Conservation (phyloP, 1,139 yeast species). For the Hyphopichia buzzinii region DNA sequence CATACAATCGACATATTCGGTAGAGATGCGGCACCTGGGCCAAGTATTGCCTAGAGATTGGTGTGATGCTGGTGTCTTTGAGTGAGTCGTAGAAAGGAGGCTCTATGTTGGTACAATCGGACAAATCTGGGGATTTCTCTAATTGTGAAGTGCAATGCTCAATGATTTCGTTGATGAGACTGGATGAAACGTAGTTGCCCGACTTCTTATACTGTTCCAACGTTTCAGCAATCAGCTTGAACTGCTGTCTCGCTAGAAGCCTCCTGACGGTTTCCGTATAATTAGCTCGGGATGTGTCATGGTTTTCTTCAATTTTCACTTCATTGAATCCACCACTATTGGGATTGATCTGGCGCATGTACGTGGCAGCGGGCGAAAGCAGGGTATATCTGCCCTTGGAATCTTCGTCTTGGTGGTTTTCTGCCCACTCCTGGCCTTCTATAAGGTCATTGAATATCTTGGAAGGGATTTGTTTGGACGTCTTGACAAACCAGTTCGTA, state of each 20-base stretch:
- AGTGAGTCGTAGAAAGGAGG: slow-evolving; percentile 13
- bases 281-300: neutral
- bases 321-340: neutral
- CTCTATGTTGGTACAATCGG: slow-evolving; percentile 12
- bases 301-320: neutral
- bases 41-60: slow-evolving; percentile 13
- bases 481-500: slow-evolving; percentile 21
- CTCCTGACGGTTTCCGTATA: neutral
- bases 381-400: slow-evolving; percentile 7
- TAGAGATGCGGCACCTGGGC: slow-evolving; percentile 18
- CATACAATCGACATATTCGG: slow-evolving; percentile 17
- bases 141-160: neutral
- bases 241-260: neutral
- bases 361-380: slow-evolving; percentile 1
- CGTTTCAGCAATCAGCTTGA: neutral
- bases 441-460: slow-evolving; percentile 7
- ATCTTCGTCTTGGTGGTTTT: slow-evolving; percentile 8
- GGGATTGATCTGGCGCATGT: neutral
- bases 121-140: neutral
- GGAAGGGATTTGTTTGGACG: slow-evolving; percentile 12
- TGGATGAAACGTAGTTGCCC: neutral
- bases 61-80: slow-evolving; percentile 11
- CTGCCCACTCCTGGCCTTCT: slow-evolving; percentile 1
- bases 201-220: neutral
- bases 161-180: neutral